These are phyloP conservation scores for Quercus glauca DNA, from an alignment of 306 rosid species.

Conservation along the genomic window DNA sequence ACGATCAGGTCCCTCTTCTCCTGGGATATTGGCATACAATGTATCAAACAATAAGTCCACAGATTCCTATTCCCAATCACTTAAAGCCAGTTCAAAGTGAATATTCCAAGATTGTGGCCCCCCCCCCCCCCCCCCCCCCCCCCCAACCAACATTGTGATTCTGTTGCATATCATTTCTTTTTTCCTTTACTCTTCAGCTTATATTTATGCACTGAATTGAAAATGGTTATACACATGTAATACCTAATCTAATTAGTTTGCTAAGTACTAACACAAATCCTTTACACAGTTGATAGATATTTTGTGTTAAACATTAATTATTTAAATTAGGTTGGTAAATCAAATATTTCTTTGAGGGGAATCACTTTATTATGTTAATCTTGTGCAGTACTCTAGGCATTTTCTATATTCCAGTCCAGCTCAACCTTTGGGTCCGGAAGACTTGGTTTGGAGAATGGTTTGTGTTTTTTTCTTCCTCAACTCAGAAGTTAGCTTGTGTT, in stretches of 20 bases:
- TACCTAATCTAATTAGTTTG: too few species aligned
- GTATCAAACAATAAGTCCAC: too few species aligned
- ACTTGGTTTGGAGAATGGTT: constrained; percentile 97
- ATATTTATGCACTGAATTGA: neutral
- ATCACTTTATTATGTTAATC: constrained; percentile 3
- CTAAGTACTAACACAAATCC: too few species aligned
- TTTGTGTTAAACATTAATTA: neutral
- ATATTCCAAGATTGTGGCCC: too few species aligned
- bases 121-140: too few species aligned
- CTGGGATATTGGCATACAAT: too few species aligned
- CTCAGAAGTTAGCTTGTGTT: neutral
- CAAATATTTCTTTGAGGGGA: neutral
- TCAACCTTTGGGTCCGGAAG: constrained; percentile 94
- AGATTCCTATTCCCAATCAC: too few species aligned
- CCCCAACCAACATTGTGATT: neutral
- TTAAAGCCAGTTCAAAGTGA: too few species aligned
- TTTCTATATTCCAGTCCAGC: constrained; percentile 88
- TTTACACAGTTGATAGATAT: too few species aligned
- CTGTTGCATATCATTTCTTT: neutral
- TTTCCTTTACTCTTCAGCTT: neutral
- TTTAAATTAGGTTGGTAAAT: neutral
- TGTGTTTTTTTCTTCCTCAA: constrained; percentile 19
- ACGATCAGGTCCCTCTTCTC: too few species aligned
- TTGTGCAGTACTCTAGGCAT: constrained; percentile 77
- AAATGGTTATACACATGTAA: neutral